phyloP scores from a whole-genome alignment of 2,329 filamentous ascomycete species.

The Stachybotrys chartarum region DNA sequence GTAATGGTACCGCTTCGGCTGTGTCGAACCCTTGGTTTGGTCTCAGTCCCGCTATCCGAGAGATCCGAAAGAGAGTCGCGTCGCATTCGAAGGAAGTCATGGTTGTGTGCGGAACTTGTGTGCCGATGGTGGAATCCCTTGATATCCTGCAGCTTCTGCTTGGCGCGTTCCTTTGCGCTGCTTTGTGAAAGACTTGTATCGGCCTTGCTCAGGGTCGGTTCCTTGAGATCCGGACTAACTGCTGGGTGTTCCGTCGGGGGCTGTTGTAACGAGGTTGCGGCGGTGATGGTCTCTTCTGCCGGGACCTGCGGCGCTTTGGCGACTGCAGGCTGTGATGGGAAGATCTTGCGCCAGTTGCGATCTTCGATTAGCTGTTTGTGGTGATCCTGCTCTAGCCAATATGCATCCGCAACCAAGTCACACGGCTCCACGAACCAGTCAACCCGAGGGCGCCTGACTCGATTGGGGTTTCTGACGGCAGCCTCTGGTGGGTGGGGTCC shows the following conservation, averaged over 20 bases:
- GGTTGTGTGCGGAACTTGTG: conserved; percentile 39
- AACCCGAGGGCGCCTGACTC: conserved; percentile 64
- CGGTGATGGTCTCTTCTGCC: conserved; percentile 15
- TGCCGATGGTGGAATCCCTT: conserved; percentile 49
- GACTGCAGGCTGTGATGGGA: conserved; percentile 32
- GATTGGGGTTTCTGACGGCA: conserved; percentile 39
- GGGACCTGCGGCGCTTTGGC: conserved; percentile 18
- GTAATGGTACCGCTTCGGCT: conserved; percentile 39
- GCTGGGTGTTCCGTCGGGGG: conserved; percentile 15
- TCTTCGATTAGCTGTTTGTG: conserved; percentile 81
- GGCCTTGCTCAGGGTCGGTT: conserved; percentile 12
- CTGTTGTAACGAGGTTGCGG: conserved; percentile 12
- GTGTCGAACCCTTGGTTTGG: conserved; percentile 17
- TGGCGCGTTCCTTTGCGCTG: conserved; percentile 51
- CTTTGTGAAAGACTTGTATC: conserved; percentile 40
- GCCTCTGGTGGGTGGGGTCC: conserved; percentile 35
- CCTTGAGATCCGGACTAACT: conserved; percentile 10
- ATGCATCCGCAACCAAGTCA: conserved; percentile 81
- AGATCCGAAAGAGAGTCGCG: conserved; percentile 48
- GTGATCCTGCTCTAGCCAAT: conserved; percentile 78
- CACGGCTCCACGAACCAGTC: conserved; percentile 82
- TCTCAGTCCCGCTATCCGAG: conserved; percentile 50
- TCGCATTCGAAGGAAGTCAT: conserved; percentile 45
- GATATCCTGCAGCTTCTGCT: conserved; percentile 51
- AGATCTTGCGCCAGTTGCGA: conserved; percentile 67